Percentiles rank a stretch among this genome's conserved stretches.
phyloP scores from a whole-genome alignment of 2,329 filamentous ascomycete species.

The Penicillium sp. region DNA sequence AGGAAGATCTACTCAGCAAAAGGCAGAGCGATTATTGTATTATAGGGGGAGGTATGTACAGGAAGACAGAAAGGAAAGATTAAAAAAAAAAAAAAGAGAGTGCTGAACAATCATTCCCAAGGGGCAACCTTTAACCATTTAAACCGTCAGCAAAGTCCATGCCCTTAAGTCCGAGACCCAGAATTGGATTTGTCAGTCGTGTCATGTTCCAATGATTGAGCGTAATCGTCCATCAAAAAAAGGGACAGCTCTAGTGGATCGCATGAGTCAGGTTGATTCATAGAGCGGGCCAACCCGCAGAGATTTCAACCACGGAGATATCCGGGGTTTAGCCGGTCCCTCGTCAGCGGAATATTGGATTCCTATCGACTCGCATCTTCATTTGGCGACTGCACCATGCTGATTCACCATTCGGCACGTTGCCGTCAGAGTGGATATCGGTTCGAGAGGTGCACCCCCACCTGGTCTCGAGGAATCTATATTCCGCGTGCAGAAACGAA shows the following conservation, averaged over 20 bases:
- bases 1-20: slow-evolving; percentile 9
- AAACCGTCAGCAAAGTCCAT: background rate
- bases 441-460: background rate
- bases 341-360: slow-evolving; percentile 12
- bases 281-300: slow-evolving; percentile 2
- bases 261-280: slow-evolving; percentile 23
- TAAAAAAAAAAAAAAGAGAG: background rate
- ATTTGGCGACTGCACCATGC: background rate
- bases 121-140: slow-evolving; percentile 1
- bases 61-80: background rate
- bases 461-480: slow-evolving; percentile 2
- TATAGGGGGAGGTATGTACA: slow-evolving; percentile 7
- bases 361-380: background rate
- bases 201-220: background rate
- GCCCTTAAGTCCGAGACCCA: slow-evolving; percentile 1
- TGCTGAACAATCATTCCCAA: background rate
- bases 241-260: slow-evolving; percentile 17
- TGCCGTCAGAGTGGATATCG: background rate
- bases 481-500: slow-evolving; percentile 3
- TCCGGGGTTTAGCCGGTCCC: slow-evolving; percentile 12
- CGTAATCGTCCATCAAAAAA: background rate
- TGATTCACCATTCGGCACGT: background rate
- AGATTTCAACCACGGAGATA: slow-evolving; percentile 17
- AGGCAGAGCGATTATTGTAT: slow-evolving; percentile 10
- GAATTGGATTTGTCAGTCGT: slow-evolving; percentile 12